Base-by-base conservation (phyloP, 106 monocot genomes). In the Gastrodia elata region DNA sequence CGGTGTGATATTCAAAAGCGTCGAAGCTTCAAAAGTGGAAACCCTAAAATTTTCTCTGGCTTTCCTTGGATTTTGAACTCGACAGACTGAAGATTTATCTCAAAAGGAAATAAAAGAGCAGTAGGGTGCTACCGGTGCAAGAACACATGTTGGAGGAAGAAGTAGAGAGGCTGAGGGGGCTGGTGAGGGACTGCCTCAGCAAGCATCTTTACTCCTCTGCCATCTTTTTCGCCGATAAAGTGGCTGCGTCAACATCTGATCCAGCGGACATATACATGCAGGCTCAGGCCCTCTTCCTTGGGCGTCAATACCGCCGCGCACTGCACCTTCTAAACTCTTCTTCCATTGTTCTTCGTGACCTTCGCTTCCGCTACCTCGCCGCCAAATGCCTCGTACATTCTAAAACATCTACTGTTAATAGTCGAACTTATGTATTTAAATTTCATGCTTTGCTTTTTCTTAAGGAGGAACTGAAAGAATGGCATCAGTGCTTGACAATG, bases 191-290 rank as follows among this genome's bases (percentile, higher is more conserved):
- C 77, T 85, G 91, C 87, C 82, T 89, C 28, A 90, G 91, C 86
- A 98, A 93, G 77, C 98, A 98, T 76, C 87, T 93, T 39, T 98
- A 98, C 83, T 86, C 90, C 10, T 91, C 98, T 26, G 93, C 98
- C 70, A 93, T 93, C 59, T 98, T 98, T 88, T 93, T 91, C 82
- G 86, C 98, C 57, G 98, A 91, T 73, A 90, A 91, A 82, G 98
- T 93, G 71, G 98, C 93, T 26, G 84, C 88, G 34, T 81, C 85
- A 46, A 93, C 93, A 11, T 79, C 68, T 64, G 98, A 98, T 48
- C 84, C 98, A 42, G 86, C 90, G 77, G 98, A 98, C 85, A 76
- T 98, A 78, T 98, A 98, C 88, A 93, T 98, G 98, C 87, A 88
- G 80, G 98, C 98, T 8, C 98, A 98, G 80, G 98, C 98, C 6